Base-by-base conservation (phyloP, 2,329 filamentous ascomycete species). In the Aspergillus pseudonomiae region DNA sequence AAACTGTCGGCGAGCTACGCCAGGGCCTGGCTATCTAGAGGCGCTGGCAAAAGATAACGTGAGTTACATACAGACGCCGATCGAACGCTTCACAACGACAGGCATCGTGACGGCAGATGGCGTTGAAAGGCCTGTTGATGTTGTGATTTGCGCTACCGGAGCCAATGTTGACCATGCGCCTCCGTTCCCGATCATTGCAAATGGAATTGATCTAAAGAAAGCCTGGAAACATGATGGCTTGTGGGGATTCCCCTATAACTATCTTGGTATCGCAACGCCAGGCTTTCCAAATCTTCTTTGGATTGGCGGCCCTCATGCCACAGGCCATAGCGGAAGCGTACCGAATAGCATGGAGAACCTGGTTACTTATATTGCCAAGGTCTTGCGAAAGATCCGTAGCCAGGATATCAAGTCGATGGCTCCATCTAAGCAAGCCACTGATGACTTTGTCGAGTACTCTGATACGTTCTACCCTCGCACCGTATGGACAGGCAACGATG, bases 201-300 rank as follows among this genome's bases (percentile, higher is more conserved):
- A 82, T 55, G 86, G 84, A 2, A 74, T 82, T 10, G 82, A 89
- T 61, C 77, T 91, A 1, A 76, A 80, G 12, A 75, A 81, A 10
- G 79, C 85, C 1, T 92, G 89, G 89, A 80, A 79, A 16, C 80
- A 80, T 1, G 83, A 81, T 45, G 85, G 85, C 0, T 76, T 80
- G 24, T 83, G 83, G 64, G 88, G 88, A 0, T 90, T 87, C 63
- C 89, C 90, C 0, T 88, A 90, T 71, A 89, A 86, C 0, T 92
- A 92, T 68, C 78, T 91, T 7, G 89, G 89, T 0, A 69, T 88
- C 1, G 85, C 86, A 0, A 85, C 87, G 0, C 88, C 89, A 0
- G 85, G 84, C 0, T 91, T 91, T 65, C 89, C 89, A 0, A 92
- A 92, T 66, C 77, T 91, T 0, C 80, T 90, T 32, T 89, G 89